These are phyloP conservation scores for Erodium trifolium DNA, from an alignment of 441 rosid genomes.

Conservation along the genomic window DNA sequence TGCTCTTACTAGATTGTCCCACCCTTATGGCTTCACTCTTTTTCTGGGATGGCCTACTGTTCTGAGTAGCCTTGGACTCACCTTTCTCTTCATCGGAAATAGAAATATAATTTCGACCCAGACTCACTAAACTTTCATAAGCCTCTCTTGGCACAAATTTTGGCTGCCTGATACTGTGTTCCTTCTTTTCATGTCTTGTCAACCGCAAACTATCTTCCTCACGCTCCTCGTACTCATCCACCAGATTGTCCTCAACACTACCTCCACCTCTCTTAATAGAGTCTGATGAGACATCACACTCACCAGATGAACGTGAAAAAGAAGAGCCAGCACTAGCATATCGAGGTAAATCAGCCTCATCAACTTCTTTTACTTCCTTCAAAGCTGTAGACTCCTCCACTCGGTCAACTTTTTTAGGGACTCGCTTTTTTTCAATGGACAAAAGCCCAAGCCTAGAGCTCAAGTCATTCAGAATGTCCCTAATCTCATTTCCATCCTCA, in stretches of 20 bases:
- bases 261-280: constrained; percentile 11
- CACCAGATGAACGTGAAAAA: constrained; percentile 30
- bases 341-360: constrained; percentile 22
- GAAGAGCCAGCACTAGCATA: constrained; percentile 42
- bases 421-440: constrained; percentile 57
- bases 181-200: constrained; percentile 24
- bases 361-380: constrained; percentile 7
- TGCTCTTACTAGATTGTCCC: constrained; percentile 7
- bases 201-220: constrained; percentile 17
- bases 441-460: constrained; percentile 64
- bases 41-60: background rate
- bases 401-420: constrained; percentile 22
- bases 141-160: constrained; percentile 25
- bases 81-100: constrained; percentile 26
- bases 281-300: constrained; percentile 28
- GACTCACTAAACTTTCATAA: constrained; percentile 32
- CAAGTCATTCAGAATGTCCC: constrained; percentile 69
- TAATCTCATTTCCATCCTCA: constrained; percentile 44
- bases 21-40: background rate
- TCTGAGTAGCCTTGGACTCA: background rate
- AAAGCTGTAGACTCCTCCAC: constrained; percentile 14
- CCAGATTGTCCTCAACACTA: constrained; percentile 19
- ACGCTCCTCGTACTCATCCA: constrained; percentile 21
- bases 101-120: constrained; percentile 32
- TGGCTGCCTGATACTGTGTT: constrained; percentile 19